A percentile compares a stretch with the other conserved stretches of the same genome.
Conservation (phyloP, 495 filamentous ascomycete species). For the Penicillium manginii region DNA sequence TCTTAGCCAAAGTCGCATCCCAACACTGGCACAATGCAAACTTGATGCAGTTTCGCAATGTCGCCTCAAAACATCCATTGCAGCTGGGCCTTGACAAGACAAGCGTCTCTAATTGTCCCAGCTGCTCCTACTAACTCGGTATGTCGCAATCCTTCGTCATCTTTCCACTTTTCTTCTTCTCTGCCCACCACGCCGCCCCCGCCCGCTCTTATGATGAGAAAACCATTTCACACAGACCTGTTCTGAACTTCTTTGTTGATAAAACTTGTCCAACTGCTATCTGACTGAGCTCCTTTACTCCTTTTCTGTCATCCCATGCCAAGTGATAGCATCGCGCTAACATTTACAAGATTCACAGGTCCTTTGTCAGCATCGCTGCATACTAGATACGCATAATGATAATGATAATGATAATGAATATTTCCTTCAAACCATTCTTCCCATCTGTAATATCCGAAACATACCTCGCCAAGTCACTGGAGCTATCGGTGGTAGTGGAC, state of each 20-base stretch:
- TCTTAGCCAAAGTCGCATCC: background rate
- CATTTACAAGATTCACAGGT: slow-evolving; percentile 1
- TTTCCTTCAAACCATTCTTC: no score
- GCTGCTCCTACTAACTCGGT: background rate
- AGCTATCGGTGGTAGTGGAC: no score
- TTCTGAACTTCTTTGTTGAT: slow-evolving; percentile 56
- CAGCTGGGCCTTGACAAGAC: background rate
- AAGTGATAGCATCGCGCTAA: slow-evolving; percentile 14
- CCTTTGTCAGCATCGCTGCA: background rate
- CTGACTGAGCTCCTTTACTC: slow-evolving; percentile 34
- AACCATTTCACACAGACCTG: slow-evolving; percentile 60
- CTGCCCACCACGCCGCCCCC: background rate
- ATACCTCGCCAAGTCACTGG: no score
- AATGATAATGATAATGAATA: background rate
- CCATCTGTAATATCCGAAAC: no score
- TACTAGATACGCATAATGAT: background rate
- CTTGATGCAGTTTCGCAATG: slow-evolving; percentile 1
- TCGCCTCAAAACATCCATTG: background rate
- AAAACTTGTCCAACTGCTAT: slow-evolving; percentile 55
- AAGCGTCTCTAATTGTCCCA: background rate
- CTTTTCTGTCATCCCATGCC: slow-evolving; percentile 1
- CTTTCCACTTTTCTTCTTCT: background rate
- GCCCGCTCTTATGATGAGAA: slow-evolving; percentile 51
- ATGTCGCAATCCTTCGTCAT: background rate
- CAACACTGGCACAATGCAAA: background rate